Base-by-base conservation (phyloP, 495 filamentous ascomycete species). In the Aspergillus mulundensis region DNA sequence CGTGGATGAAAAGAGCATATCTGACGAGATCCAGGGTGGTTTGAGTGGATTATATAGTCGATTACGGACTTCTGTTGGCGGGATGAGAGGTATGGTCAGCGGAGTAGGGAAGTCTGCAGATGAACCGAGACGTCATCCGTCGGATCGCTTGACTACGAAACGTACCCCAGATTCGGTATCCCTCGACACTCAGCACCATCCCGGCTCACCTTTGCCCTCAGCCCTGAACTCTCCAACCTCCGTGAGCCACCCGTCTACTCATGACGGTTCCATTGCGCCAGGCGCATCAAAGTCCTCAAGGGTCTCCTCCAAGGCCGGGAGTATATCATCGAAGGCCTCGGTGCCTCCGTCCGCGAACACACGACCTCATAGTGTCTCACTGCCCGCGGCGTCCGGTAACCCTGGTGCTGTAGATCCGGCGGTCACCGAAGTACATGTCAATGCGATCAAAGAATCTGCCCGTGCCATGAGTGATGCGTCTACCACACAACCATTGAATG, bases 41-140 rank as follows among this genome's bases (percentile, higher is more conserved):
- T 68, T 97, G 30, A 95, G 87, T 65, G 91, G 91, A 1, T 66
- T 97, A 15, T 96, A 95, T 67, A 91, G 78, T 73, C 84, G 89
- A 16, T 78, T 96, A 64, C 83, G 83, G 67, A 88, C 86, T 32
- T 90, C 84, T 0, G 90, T 95, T 30, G 84, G 85, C 1, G 88
- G 78, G 34, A 82, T 80, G 48, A 88, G 85, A 62, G 82, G 86
- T 54, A 80, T 83, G 52, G 65, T 73, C 8, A 70, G 75, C 45
- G 50, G 72, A 24, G 70, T 68, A 25, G 66, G 73, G 23, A 76
- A 69, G 48, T 50, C 67, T 11, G 42, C 55, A 15, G 70, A 76
- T 14, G 51, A 49, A 5, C 50, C 63, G 16, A 71, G 66, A 23
- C 72, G 58, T 23, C 59, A 65, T 32, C 55, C 48, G 2, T 63